phyloP scores from a whole-genome alignment of 495 filamentous ascomycete species.

The Chaetomium tenue region DNA sequence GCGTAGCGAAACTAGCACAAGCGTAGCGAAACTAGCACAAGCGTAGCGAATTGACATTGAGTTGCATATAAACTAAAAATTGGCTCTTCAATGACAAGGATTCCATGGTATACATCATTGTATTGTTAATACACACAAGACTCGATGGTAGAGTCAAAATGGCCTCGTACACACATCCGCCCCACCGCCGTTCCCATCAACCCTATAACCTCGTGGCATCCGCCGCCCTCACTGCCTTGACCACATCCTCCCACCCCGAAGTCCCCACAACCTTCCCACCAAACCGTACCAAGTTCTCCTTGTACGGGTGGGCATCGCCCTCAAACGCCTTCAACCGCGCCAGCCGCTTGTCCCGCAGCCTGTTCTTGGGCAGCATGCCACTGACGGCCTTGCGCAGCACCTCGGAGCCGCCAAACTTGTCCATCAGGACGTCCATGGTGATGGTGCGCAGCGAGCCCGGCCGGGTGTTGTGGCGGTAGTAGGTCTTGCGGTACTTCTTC shows the following conservation, averaged over 20 bases:
- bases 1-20: not conserved
- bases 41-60: not conserved
- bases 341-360: constrained; percentile 78
- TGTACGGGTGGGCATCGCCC: constrained; percentile 84
- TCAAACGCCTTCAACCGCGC: constrained; percentile 95
- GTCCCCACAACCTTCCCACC: constrained; percentile 54
- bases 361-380: constrained; percentile 98
- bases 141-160: constrained; percentile 7
- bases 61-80: not conserved
- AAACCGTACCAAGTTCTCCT: constrained; percentile 78
- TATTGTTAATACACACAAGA: constrained; percentile 17
- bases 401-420: constrained; percentile 91
- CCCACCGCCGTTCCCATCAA: not conserved
- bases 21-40: no score
- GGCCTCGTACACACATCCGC: constrained; percentile 12
- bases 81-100: not conserved
- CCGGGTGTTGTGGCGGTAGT: constrained; percentile 88
- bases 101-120: constrained; percentile 13
- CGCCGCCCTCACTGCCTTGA: constrained; percentile 41
- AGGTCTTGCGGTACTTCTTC: constrained; percentile 90
- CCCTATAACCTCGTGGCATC: constrained; percentile 44
- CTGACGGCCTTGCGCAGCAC: constrained; percentile 86
- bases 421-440: constrained; percentile 92
- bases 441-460: constrained; percentile 83
- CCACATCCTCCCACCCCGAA: constrained; percentile 45